Evolutionary conservation across 1,284 basidiomycete genomes (phyloP), one percentile per base, ranked within the genome.

Genomic region (Cutaneotrichosporon spelunceum): DNA sequence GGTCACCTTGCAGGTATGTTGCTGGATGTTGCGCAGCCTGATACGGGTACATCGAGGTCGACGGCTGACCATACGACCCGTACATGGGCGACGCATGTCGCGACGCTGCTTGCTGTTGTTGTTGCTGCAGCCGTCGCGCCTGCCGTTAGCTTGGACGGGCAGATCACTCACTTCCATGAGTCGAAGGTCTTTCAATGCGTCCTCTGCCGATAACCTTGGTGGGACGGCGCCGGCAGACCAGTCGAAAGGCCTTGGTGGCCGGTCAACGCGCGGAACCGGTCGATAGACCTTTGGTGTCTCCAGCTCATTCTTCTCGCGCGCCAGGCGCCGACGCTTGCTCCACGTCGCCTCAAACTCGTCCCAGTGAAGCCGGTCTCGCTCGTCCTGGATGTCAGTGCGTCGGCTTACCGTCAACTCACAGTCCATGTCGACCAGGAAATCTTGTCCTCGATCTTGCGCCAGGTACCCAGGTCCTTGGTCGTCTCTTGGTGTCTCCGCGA

Each of bases 231-330:
- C 76, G 1, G 66, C 63, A 1, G 72, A 67, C 78, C 78, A 79
- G 56, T 76, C 70, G 45, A 74, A 73, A 0, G 66, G 60, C 16
- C 65, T 63, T 21, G 56, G 59, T 1, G 69, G 65, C 52, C 65
- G 63, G 26, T 70, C 66, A 0, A 64, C 66, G 13, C 62, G 59
- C 10, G 78, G 78, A 2, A 79, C 62, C 5, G 76, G 68, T 65
- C 75, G 73, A n/a, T 68, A 71, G 62, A 80, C 78, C 53, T 79
- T 75, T 6, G 79, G 79, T 16, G 77, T 78, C 59, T 84, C 83
- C 26, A 83, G 74, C 55, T 78, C 74, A 14, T 82, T 80, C 78
- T 83, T 83, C 72, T 84, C 83, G 33, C 82, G 77, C 21, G 83
- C 82, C 19, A 83, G 67, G 42, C 78, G 71, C 19, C 83, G 70